Evolutionary conservation across 176 grass and related monocot species (phyloP), one percentile per base, ranked within the genome.

Genomic region (Musa beccarii): DNA sequence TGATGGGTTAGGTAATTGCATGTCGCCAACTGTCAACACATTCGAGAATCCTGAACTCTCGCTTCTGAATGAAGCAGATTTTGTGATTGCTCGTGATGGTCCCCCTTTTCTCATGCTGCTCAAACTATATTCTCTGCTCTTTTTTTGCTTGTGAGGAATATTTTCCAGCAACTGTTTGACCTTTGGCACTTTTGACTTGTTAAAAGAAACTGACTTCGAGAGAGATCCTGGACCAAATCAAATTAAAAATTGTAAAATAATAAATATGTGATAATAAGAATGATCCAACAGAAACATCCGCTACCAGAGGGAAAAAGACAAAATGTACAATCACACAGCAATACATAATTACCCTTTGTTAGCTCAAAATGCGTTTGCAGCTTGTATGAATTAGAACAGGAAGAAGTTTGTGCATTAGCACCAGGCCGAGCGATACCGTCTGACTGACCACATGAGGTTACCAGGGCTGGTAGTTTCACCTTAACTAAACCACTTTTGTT

Each of bases 101-200:
- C 52, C 81, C 52, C 89, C 90, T 78, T 89, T 94, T 86, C 69
- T 93, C 54, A 63, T 66, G 71, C 50, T 79, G 71, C 11, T 83
- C 21, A 82, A 80, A 78, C 77, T 66, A 82, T 76, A 53, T 51
- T 88, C 89, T 81, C 83, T 98, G 23, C 68, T 65, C 79, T 8
- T 66, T 82, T 89, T 93, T 19, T 82, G 73, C 66, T 84, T 91
- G n/a, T 84, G 80, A 67, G 90, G 83, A 66, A 89, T 80, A 79
- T 89, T 89, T 67, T 80, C 69, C 16, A 83, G 68, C 78, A 96
- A 80, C 79, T 93, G 90, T 73, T 99, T 99, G 79, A 94, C 88
- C 78, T 94, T 99, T 53, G 90, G 88, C 55, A 91, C 71, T 82
- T 89, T 99, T 68, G 84, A 86, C 68, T 79, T 92, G 73, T 99